phyloP scores from a whole-genome alignment of 139 green algal genomes.

The Chlamydomonas applanata region DNA sequence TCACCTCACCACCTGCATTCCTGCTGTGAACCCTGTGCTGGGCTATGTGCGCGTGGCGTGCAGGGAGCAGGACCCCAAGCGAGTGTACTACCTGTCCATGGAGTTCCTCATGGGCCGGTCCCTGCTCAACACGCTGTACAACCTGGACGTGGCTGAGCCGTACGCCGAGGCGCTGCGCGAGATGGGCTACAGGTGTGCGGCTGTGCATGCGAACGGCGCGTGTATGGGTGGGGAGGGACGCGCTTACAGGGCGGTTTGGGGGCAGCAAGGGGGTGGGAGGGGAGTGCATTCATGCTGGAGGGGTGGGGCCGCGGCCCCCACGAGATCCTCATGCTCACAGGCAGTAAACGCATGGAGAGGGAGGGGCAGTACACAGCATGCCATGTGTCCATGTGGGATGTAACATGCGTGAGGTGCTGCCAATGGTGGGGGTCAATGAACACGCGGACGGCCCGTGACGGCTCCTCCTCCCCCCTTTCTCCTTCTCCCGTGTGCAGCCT shows the following conservation, averaged over 20 bases:
- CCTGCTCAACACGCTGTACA: slow-evolving; percentile 92
- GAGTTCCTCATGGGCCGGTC: slow-evolving; percentile 97
- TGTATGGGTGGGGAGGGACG: background rate
- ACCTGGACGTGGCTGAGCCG: slow-evolving; percentile 84
- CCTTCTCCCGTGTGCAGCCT: too few relatives aligned
- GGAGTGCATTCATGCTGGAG: background rate
- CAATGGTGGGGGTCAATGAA: too few relatives aligned
- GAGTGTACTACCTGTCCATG: slow-evolving; percentile 98
- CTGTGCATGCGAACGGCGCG: background rate
- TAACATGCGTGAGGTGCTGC: background rate
- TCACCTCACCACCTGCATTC: too few relatives aligned
- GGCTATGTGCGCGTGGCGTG: background rate
- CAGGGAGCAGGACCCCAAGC: slow-evolving; percentile 87
- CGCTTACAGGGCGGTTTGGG: too few relatives aligned
- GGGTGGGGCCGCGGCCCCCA: too few relatives aligned
- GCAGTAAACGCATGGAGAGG: background rate
- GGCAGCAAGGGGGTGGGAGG: background rate
- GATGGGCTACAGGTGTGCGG: slow-evolving; percentile 37
- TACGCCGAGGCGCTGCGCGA: slow-evolving; percentile 76
- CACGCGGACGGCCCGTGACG: too few relatives aligned
- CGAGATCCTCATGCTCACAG: too few relatives aligned
- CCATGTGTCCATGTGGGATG: background rate
- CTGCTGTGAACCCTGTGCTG: too few relatives aligned
- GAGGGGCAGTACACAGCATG: background rate
- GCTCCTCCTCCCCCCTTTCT: too few relatives aligned